phyloP scores from a whole-genome alignment of 331 rosid genomes.

The Rhamnella rubrinervis region DNA sequence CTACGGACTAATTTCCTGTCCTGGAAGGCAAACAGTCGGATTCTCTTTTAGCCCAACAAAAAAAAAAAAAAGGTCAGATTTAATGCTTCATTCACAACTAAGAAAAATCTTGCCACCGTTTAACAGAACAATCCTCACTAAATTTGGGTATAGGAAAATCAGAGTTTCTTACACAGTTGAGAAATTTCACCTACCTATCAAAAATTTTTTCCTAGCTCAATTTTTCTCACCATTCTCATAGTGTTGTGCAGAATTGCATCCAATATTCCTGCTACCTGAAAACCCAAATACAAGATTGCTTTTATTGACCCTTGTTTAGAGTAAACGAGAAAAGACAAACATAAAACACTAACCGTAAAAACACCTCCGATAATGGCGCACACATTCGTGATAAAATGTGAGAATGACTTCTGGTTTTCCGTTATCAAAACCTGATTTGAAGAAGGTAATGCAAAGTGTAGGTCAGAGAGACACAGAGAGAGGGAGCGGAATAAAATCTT shows the following conservation, averaged over 20 bases:
- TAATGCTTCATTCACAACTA: no score
- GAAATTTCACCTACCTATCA: slow-evolving; percentile 45
- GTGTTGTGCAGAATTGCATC: slow-evolving; percentile 85
- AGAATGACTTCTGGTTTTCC: slow-evolving; percentile 70
- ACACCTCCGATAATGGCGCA: slow-evolving; percentile 90
- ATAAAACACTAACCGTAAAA: slow-evolving; percentile 77
- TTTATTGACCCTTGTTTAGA: slow-evolving; percentile 22
- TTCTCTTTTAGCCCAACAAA: no score
- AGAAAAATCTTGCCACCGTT: neutral
- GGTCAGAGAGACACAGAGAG: slow-evolving; percentile 1
- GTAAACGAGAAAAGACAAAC: slow-evolving; percentile 8
- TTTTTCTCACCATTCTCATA: slow-evolving; percentile 60
- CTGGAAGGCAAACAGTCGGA: no score
- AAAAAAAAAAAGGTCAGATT: no score
- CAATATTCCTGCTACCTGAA: slow-evolving; percentile 92
- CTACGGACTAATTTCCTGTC: no score
- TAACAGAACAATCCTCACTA: slow-evolving; percentile 21
- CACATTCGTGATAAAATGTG: slow-evolving; percentile 80
- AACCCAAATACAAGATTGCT: slow-evolving; percentile 29
- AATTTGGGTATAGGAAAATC: slow-evolving; percentile 2
- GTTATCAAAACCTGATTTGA: slow-evolving; percentile 64
- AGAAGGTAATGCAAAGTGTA: slow-evolving; percentile 13
- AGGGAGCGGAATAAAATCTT: neutral
- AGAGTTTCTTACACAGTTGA: slow-evolving; percentile 21
- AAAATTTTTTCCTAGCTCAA: slow-evolving; percentile 80